Percentiles rank a stretch among this genome's conserved stretches.
phyloP scores from a whole-genome alignment of 192 early-diverging fungal species.

The Coemansia sp. region DNA sequence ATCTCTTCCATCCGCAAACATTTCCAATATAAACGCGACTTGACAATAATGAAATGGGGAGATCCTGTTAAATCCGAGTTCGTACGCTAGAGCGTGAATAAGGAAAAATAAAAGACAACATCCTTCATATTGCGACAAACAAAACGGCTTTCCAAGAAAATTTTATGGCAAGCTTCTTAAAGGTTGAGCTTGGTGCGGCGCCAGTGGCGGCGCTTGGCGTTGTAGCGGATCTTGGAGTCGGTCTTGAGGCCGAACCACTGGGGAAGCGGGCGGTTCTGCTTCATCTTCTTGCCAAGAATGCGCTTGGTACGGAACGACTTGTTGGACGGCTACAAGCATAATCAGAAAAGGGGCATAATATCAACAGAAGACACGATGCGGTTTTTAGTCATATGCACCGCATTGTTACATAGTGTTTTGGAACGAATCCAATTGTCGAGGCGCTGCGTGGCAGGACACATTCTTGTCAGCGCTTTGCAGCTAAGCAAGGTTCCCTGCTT shows the following conservation, averaged over 20 bases:
- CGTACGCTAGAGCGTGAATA: neutral
- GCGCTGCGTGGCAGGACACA: too few relatives aligned
- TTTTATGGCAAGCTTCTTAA: conserved; percentile 55
- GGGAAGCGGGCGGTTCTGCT: conserved; percentile 98
- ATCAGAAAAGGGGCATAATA: too few relatives aligned
- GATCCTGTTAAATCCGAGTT: too few relatives aligned
- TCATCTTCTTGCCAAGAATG: conserved; percentile 96
- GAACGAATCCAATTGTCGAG: too few relatives aligned
- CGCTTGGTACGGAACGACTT: conserved; percentile 98
- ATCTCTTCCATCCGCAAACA: too few relatives aligned
- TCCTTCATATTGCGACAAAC: conserved; percentile 3
- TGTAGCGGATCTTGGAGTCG: conserved; percentile 96
- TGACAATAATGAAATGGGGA: too few relatives aligned
- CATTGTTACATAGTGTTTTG: too few relatives aligned
- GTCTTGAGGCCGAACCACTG: conserved; percentile 96
- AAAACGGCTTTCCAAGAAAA: neutral
- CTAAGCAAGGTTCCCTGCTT: too few relatives aligned
- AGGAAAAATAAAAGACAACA: neutral
- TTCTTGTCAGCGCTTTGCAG: too few relatives aligned
- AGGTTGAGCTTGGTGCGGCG: conserved; percentile 97
- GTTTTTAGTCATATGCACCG: too few relatives aligned
- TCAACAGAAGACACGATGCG: too few relatives aligned
- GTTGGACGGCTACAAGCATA: conserved; percentile 81
- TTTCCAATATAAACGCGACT: too few relatives aligned
- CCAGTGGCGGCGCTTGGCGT: conserved; percentile 99